phyloP scores from a whole-genome alignment of 805 yeast species.

The Jamesozyma jinghongensis region DNA sequence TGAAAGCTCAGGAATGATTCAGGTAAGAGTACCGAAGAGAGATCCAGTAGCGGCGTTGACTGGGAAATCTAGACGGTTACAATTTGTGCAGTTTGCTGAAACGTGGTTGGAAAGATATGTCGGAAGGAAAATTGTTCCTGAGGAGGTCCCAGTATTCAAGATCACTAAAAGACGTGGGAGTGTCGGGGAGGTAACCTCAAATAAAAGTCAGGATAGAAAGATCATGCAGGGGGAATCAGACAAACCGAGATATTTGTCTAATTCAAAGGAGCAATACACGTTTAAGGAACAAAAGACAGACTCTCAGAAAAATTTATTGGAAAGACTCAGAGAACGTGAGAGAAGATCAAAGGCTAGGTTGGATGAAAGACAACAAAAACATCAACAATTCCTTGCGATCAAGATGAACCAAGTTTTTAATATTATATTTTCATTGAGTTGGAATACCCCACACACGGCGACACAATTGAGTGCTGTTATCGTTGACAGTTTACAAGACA shows the following conservation, averaged over 20 bases:
- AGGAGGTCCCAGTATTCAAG: slow-evolving; percentile 18
- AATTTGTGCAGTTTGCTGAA: slow-evolving; percentile 19
- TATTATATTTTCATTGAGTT: slow-evolving; percentile 17
- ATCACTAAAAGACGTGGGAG: slow-evolving; percentile 20
- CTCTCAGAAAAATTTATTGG: slow-evolving; percentile 20
- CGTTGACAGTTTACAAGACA: slow-evolving; percentile 26
- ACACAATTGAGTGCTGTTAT: slow-evolving; percentile 21
- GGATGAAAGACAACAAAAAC: slow-evolving; percentile 20
- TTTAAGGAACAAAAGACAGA: slow-evolving; percentile 12
- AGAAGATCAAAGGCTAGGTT: slow-evolving; percentile 20
- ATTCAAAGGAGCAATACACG: slow-evolving; percentile 14
- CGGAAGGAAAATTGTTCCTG: slow-evolving; percentile 6
- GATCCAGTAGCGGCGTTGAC: slow-evolving; percentile 15
- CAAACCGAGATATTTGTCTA: slow-evolving; percentile 11
- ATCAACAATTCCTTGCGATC: slow-evolving; percentile 21
- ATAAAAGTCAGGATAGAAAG: too few relatives aligned
- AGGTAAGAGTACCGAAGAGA: slow-evolving; percentile 15
- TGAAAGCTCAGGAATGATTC: slow-evolving; percentile 17
- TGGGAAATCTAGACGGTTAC: slow-evolving; percentile 22
- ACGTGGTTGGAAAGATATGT: slow-evolving; percentile 12
- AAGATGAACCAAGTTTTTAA: slow-evolving; percentile 26
- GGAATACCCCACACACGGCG: slow-evolving; percentile 23
- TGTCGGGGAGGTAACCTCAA: background rate
- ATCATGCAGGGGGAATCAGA: background rate
- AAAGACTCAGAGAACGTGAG: slow-evolving; percentile 23